phyloP scores from a whole-genome alignment of 768 basidiomycete genomes.

The Coprinopsis strossmayeri region DNA sequence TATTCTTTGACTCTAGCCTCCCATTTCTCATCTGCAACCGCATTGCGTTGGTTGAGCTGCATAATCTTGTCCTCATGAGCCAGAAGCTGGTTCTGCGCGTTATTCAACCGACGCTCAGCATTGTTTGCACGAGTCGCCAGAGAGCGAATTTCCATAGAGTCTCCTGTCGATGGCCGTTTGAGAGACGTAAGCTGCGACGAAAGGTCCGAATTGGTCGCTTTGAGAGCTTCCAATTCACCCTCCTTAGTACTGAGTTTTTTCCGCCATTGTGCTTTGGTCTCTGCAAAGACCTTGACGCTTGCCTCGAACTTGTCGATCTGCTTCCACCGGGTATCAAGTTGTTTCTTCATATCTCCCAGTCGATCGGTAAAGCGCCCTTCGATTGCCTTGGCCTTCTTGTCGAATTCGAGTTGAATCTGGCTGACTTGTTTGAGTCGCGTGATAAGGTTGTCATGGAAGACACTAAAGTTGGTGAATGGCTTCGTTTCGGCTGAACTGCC shows the following conservation, averaged over 20 bases:
- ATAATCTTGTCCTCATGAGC: constrained; percentile 83
- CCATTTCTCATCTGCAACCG: constrained; percentile 80
- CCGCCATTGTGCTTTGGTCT: constrained; percentile 80
- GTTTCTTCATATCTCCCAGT: constrained; percentile 73
- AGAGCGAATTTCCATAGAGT: constrained; percentile 65
- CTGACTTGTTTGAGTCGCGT: constrained; percentile 78
- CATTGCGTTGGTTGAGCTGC: constrained; percentile 63
- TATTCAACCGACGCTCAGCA: constrained; percentile 83
- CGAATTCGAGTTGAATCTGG: constrained; percentile 82
- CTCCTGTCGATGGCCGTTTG: constrained; percentile 52
- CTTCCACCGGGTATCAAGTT: constrained; percentile 83
- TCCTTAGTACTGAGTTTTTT: constrained; percentile 77
- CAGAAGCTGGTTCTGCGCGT: constrained; percentile 77
- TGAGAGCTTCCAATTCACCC: constrained; percentile 83
- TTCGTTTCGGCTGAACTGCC: constrained; percentile 75
- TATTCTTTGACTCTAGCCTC: constrained; percentile 94
- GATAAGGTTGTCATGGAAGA: constrained; percentile 94
- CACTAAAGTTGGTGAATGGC: constrained; percentile 87
- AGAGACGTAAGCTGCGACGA: constrained; percentile 58
- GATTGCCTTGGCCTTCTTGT: constrained; percentile 74
- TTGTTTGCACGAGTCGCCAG: constrained; percentile 70
- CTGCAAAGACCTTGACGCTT: constrained; percentile 74
- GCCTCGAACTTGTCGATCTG: constrained; percentile 91
- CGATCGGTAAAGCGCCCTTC: constrained; percentile 71
- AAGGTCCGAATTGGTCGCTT: constrained; percentile 73